phyloP scores from a whole-genome alignment of 2,329 filamentous ascomycete genomes.

The Pestalotiopsis sp. region DNA sequence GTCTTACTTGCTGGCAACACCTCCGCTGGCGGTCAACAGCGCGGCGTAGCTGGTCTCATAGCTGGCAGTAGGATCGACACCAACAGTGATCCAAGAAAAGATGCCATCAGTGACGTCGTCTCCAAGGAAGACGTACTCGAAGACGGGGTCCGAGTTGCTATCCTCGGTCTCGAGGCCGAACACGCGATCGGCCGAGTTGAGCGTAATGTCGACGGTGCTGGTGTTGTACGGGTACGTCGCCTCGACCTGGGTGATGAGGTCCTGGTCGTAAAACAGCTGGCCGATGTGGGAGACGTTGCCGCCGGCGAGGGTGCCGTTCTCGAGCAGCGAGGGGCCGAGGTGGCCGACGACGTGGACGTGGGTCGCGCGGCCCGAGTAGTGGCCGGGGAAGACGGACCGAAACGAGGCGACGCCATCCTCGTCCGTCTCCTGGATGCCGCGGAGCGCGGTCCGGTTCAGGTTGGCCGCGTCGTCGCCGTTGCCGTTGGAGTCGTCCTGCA shows the following conservation, averaged over 20 bases:
- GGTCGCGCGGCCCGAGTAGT: slow-evolving; percentile 34
- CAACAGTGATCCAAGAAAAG: slow-evolving; percentile 10
- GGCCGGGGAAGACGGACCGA: not conserved
- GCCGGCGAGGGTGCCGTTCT: slow-evolving; percentile 46
- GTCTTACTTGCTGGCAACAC: not conserved
- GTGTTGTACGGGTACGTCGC: slow-evolving; percentile 6
- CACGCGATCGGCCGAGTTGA: not conserved
- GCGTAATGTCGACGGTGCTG: slow-evolving; percentile 1
- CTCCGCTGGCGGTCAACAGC: not conserved
- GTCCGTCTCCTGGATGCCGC: slow-evolving; percentile 32
- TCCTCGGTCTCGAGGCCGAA: not conserved
- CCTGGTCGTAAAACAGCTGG: slow-evolving; percentile 68
- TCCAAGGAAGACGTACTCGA: slow-evolving; percentile 10
- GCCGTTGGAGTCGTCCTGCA: slow-evolving; percentile 39
- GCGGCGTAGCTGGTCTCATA: not conserved
- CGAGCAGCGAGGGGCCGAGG: slow-evolving; percentile 33
- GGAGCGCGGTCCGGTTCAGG: slow-evolving; percentile 41
- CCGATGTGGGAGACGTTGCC: slow-evolving; percentile 58
- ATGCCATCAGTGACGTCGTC: slow-evolving; percentile 4
- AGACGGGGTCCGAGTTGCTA: slow-evolving; percentile 7
- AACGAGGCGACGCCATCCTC: not conserved
- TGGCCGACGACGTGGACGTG: slow-evolving; percentile 55
- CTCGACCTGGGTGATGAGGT: slow-evolving; percentile 44
- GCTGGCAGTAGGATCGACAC: not conserved
- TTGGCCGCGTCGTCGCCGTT: slow-evolving; percentile 42